A percentile compares a stretch with the other conserved stretches of the same genome.
Conservation (phyloP, 2,329 filamentous ascomycete species). For the Fonsecaea multimorphosa region DNA sequence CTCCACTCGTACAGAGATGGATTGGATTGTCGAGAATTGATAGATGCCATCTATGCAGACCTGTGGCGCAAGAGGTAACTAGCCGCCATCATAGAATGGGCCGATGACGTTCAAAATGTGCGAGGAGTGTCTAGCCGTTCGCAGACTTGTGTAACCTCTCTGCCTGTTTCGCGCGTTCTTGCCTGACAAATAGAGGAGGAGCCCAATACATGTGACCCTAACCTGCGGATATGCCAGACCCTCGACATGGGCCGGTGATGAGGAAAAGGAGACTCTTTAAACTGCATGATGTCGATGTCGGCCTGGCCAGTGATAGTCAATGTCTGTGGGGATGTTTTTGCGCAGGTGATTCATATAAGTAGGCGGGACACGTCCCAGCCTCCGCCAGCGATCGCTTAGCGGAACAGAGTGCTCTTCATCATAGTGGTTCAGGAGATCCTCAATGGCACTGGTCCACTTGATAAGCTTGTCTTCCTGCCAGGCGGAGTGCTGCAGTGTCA, state of each 20-base stretch:
- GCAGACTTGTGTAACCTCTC: neutral
- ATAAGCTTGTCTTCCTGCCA: slow-evolving; percentile 43
- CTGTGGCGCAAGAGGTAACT: too few relatives aligned
- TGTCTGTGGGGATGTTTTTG: slow-evolving; percentile 42
- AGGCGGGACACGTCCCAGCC: slow-evolving; percentile 37
- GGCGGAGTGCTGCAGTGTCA: slow-evolving; percentile 42
- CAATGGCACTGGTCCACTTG: slow-evolving; percentile 44
- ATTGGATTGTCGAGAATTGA: neutral
- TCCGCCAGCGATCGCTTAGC: slow-evolving; percentile 2
- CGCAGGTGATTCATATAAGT: slow-evolving; percentile 38
- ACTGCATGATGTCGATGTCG: slow-evolving; percentile 20
- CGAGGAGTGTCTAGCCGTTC: neutral
- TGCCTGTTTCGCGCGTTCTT: neutral
- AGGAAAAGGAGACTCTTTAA: neutral
- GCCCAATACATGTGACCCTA: neutral
- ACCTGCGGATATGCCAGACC: neutral
- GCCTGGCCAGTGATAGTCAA: slow-evolving; percentile 32
- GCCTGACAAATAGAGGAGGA: neutral
- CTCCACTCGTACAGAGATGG: too few relatives aligned
- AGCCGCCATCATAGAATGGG: too few relatives aligned
- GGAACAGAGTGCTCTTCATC: slow-evolving; percentile 12
- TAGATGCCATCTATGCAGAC: neutral
- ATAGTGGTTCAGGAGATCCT: slow-evolving; percentile 39
- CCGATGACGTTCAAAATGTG: too few relatives aligned
- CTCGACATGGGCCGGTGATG: neutral